Evolutionary conservation across 192 early-diverging fungal genomes (phyloP), one percentile per base, ranked within the genome.

Genomic region (Podila horticola): DNA sequence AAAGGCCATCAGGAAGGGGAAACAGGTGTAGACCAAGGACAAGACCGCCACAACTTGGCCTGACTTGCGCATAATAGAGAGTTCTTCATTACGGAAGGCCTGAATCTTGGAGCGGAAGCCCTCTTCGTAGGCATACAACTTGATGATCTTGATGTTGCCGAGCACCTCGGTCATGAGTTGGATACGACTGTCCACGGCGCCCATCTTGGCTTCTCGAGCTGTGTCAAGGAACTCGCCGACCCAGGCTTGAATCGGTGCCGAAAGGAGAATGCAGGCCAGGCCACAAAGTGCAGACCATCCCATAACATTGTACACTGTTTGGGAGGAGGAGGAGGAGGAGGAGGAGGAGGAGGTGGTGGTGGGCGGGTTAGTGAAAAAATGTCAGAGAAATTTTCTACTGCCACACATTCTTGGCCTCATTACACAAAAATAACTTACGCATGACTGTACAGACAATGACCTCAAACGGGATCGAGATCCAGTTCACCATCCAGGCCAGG

Each of bases 1-100:
- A 36, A 77, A 70, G 20, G 68, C 75, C 30, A 77, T 77, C 34
- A 77, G 59, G 29, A 62, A 30, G n/a, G 75, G 67, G 26, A 77
- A 2, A 49, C 68, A 77, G 3, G 75, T 66, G 26, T 64, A 77
- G 51, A 71, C 55, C 24, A 77, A 45, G 28, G 68, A 65, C 22
- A 67, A 41, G 48, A 71, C 68, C 2, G 62, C 30, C 17, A 63
- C 0, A 31, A 38, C n/a, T 6, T 31, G 0, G 12, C 74, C 66
- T 8, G 59, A n/a, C 41, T 75, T 68, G 11, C 74, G 74, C 26
- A 75, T 26, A 12, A 75, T 51, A 0, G 29, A 19, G n/a, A 75
- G 41, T 50, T 75, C 74, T 11, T 64, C 29, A 17, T 31, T 20
- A 28, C 74, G 66, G 62, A 57, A 64, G 52, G 49, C 26, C 10